phyloP scores from a whole-genome alignment of 73 alveolate species.

The Tetrahymena thermophila region DNA sequence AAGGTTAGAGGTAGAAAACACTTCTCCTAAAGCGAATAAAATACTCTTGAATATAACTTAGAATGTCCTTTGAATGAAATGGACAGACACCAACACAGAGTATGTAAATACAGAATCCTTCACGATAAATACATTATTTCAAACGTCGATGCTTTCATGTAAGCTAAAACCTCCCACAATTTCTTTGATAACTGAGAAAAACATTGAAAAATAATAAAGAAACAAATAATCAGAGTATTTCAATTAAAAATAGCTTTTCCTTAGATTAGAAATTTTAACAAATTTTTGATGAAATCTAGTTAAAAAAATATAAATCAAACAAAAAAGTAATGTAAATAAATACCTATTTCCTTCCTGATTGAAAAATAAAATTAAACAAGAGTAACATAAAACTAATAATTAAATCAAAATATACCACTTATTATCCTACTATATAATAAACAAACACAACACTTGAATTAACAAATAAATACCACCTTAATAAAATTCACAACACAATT shows the following conservation, averaged over 20 bases:
- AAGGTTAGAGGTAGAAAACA: not conserved
- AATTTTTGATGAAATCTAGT: not conserved
- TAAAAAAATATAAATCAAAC: not conserved
- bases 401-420: no score
- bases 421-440: not conserved
- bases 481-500: not conserved
- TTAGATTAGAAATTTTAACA: not conserved
- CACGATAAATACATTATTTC: not conserved
- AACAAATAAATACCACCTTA: not conserved
- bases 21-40: not conserved
- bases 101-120: not conserved
- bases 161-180: not conserved
- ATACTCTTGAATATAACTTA: not conserved
- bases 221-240: not conserved
- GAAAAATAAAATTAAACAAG: not conserved
- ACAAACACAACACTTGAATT: not conserved
- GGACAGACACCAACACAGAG: not conserved
- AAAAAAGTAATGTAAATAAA: not conserved
- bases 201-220: not conserved
- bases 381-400: not conserved
- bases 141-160: not conserved
- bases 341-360: not conserved
- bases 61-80: not conserved
- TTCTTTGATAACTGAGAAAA: not conserved
- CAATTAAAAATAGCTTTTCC: not conserved